Evolutionary conservation across 129 eudicot genomes (phyloP).

Genomic region (Smallanthus sonchifolius): DNA sequence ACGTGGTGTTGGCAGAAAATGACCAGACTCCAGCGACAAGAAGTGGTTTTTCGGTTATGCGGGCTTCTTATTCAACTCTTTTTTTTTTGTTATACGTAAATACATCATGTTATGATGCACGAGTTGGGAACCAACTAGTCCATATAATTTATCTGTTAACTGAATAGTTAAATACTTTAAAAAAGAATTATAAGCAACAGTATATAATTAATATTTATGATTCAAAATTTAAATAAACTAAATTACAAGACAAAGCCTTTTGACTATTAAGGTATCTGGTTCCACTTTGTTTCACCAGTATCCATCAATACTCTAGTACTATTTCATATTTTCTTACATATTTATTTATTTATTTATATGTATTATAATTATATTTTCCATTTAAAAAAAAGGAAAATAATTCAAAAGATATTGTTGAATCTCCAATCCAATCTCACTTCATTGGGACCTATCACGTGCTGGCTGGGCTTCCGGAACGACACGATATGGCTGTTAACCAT

Average conservation of each 20-base stretch:
- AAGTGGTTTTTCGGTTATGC: too few relatives aligned
- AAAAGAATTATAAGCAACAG: background rate
- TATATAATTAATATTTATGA: background rate
- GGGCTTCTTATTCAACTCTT: too few relatives aligned
- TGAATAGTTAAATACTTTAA: background rate
- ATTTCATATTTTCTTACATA: background rate
- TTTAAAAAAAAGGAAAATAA: background rate
- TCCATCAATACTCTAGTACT: background rate
- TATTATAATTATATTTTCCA: background rate
- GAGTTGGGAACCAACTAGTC: too few relatives aligned
- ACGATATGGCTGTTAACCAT: conserved; percentile 92
- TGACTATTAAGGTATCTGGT: conserved; percentile 28
- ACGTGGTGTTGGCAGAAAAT: too few relatives aligned
- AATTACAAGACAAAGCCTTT: background rate
- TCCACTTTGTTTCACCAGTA: conserved; percentile 72
- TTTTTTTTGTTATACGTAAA: too few relatives aligned
- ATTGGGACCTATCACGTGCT: conserved; percentile 63
- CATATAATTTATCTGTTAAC: too few relatives aligned
- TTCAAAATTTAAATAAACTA: background rate
- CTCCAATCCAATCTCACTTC: conserved; percentile 97
- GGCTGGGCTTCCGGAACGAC: conserved; percentile 82
- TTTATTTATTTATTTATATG: background rate
- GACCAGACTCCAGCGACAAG: too few relatives aligned
- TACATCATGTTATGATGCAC: too few relatives aligned
- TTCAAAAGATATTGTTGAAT: conserved; percentile 67